Conservation (phyloP, 2,329 filamentous ascomycete species). For the Ambrosiella beaveri region DNA sequence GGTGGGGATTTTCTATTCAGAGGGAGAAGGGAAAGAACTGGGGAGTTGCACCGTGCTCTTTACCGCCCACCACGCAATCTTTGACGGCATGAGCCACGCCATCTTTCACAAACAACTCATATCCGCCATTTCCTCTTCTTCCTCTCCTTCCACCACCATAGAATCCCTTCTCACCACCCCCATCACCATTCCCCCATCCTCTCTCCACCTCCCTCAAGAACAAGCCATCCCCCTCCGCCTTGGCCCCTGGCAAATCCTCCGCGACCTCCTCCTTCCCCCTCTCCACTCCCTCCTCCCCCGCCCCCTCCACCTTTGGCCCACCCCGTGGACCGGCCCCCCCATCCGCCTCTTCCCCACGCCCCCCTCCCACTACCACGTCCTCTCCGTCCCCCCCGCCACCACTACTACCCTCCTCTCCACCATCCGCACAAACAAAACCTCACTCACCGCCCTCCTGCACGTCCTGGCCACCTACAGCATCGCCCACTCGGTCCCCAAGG, state of each 20-base stretch:
- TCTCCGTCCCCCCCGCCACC: slow-evolving; percentile 20
- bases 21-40: not conserved
- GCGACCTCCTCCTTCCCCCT: slow-evolving; percentile 25
- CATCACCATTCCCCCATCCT: slow-evolving; percentile 17
- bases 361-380: slow-evolving; percentile 21
- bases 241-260: slow-evolving; percentile 21
- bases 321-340: slow-evolving; percentile 24
- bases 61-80: slow-evolving; percentile 34
- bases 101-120: slow-evolving; percentile 33
- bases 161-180: slow-evolving; percentile 24
- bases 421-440: slow-evolving; percentile 25
- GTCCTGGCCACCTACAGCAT: slow-evolving; percentile 27
- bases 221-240: slow-evolving; percentile 20
- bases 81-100: slow-evolving; percentile 32
- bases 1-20: slow-evolving; percentile 22
- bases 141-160: slow-evolving; percentile 19
- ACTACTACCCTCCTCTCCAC: slow-evolving; percentile 21
- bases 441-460: slow-evolving; percentile 33
- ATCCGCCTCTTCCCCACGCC: slow-evolving; percentile 23
- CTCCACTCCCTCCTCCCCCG: slow-evolving; percentile 24
- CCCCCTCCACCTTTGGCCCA: slow-evolving; percentile 8
- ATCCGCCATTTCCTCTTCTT: not conserved
- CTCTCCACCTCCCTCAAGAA: slow-evolving; percentile 26
- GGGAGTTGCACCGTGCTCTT: slow-evolving; percentile 27
- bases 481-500: slow-evolving; percentile 20